Conservation (phyloP, 2,329 filamentous ascomycete genomes). For the Verticillium albo-atrum region DNA sequence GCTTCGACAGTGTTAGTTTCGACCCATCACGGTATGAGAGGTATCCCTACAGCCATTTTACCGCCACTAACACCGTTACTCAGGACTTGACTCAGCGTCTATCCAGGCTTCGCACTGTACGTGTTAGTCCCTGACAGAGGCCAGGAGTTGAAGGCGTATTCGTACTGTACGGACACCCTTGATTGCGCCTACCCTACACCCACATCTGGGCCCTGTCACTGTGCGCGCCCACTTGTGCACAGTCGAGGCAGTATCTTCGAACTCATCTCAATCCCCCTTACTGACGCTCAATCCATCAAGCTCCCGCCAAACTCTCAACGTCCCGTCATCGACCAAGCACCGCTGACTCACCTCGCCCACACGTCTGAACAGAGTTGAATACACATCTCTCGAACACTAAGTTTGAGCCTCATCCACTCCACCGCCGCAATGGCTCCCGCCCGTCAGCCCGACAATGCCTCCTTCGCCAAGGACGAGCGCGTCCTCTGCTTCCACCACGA, state of each 20-base stretch:
- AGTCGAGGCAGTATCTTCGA: neutral
- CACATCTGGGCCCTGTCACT: neutral
- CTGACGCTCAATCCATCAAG: neutral
- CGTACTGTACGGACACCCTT: neutral
- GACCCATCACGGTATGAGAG: neutral
- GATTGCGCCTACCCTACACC: neutral
- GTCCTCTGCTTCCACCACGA: slow-evolving; percentile 97
- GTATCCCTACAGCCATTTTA: neutral
- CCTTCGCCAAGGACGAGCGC: slow-evolving; percentile 75
- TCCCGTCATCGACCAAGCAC: neutral
- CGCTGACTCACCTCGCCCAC: neutral
- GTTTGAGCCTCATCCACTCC: neutral
- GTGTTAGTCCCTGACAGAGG: neutral
- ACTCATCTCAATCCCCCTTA: neutral
- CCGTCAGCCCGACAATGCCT: slow-evolving; percentile 30
- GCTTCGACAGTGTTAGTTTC: neutral
- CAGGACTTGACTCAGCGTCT: neutral
- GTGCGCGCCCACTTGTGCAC: neutral
- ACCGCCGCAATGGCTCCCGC: slow-evolving; percentile 33
- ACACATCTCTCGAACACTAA: neutral
- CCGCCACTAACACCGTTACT: neutral
- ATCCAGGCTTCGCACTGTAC: neutral
- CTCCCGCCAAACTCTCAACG: neutral
- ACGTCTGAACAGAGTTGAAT: neutral
- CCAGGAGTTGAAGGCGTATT: neutral